phyloP scores from a whole-genome alignment of 108 stramenopile genomes.

The Fragilaria radians region DNA sequence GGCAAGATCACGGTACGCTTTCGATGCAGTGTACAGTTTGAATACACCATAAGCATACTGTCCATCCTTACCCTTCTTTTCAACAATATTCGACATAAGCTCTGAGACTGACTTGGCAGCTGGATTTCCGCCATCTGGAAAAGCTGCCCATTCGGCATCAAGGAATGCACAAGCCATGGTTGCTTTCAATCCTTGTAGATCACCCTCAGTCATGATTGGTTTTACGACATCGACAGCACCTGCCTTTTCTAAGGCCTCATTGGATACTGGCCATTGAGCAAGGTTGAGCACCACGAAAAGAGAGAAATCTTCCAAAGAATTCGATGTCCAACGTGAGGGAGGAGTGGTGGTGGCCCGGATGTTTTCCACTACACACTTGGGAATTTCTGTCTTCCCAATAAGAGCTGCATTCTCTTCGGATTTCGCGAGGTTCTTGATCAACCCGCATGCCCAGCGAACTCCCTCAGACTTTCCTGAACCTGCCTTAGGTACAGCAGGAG shows the following conservation, averaged over 20 bases:
- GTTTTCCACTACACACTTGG: constrained; percentile 79
- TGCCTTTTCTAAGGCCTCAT: constrained; percentile 68
- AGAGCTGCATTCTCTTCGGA: constrained; percentile 80
- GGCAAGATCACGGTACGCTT: constrained; percentile 80
- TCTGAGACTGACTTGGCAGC: constrained; percentile 80
- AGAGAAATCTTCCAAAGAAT: constrained; percentile 84
- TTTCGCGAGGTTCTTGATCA: constrained; percentile 90
- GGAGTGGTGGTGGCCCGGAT: constrained; percentile 76
- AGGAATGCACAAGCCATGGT: constrained; percentile 91
- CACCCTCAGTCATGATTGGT: constrained; percentile 84
- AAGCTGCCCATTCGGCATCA: constrained; percentile 61
- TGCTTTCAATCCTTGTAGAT: constrained; percentile 87
- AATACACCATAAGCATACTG: constrained; percentile 90
- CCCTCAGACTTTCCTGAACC: constrained; percentile 87
- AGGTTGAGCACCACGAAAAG: constrained; percentile 85
- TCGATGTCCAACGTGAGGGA: constrained; percentile 82
- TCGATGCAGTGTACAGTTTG: constrained; percentile 88
- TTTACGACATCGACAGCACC: constrained; percentile 85
- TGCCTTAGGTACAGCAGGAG: constrained; percentile 80
- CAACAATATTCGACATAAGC: constrained; percentile 87
- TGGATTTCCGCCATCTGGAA: constrained; percentile 80
- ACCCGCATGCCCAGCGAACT: constrained; percentile 87
- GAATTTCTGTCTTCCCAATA: constrained; percentile 85
- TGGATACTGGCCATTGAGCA: constrained; percentile 78
- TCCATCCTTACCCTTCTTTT: constrained; percentile 88